Base-by-base conservation (phyloP, 805 yeast species). In the Saturnispora gosingensis region DNA sequence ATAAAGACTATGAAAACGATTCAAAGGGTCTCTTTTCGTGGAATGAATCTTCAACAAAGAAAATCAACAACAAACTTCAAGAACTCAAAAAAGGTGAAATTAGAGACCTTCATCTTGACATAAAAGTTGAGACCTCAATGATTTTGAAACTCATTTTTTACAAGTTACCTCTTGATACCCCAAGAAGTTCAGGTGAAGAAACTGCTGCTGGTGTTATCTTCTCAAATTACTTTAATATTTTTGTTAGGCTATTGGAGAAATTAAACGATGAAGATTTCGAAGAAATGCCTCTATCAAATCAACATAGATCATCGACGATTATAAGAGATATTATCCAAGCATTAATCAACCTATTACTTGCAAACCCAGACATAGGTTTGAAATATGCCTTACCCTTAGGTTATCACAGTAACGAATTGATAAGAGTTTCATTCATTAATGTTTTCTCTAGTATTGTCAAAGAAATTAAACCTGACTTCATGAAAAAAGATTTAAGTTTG, bases 361-460 rank as follows among this genome's bases (percentile, higher is more conserved):
- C 87, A 4, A 88, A 88, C 59, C 80, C 83, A 6, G 88, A 83
- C 50, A 81, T 85, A 24, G 95, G 96, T 7, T 69, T 88, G 59
- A 80, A 80, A 49, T 80, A 78, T 63, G 88, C 90, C 2, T 64
- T 88, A 15, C 89, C 93, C 0, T 74, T 88, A 62, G 93, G 95
- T 0, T 86, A 81, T 59, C 87, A 87, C 59, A 75, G 76, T 22
- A 84, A 85, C 61, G 65, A 69, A 13, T 75, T 80, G 49, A 81
- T 87, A 28, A 71, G 93, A 54, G 71, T 83, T 10, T 80, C 95
- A 0, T 86, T 88, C 61, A 72, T 88, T 60, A 82, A 83, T 52
- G 91, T 88, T 2, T 88, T 88, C 57, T 79, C 85, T 3, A 80
- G 83, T 49, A 85, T 86, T 62, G 69, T 79, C 56, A 53, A 61